Base-by-base conservation (phyloP, 192 early-diverging fungal species). In the Entomortierella parvispora region DNA sequence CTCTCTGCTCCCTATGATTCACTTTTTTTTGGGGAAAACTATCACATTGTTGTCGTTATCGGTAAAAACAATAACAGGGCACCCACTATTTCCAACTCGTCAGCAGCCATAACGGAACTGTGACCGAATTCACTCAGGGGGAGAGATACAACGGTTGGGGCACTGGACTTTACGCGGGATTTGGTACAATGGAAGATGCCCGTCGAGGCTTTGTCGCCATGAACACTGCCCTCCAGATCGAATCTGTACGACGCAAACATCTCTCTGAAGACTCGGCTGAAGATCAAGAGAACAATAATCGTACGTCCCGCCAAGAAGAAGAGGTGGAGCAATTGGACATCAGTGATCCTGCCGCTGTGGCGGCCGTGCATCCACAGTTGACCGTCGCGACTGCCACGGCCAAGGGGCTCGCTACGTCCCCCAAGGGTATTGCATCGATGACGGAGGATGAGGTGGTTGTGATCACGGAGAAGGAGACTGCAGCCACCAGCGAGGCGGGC, bases 41-140 rank as follows among this genome's bases (percentile, higher is more conserved):
- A 9, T 12, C 5, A 40, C 37, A 9, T 12, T 12, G 5, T 40
- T 40, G 37, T 40, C 37, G 37, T 40, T 12, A 5, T 12, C 12
- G 5, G 37, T 11, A 63, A 34, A 48, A 29, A 51, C 11, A 20
- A 17, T 42, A 43, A 43, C 28, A 76, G 71, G 52, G 58, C 23
- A 76, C 71, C 11, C 71, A 76, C 15, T 76, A 67, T 26, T 76
- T 76, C 53, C 62, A 76, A 51, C 15, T 76, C 12, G 50, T 52
- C 17, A 60, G 57, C 32, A 57, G 11, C 0, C 57, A 67, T 2
- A 29, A 37, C 17, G 71, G 65, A 14, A 53, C 49, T 4, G 46
- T 25, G 3, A 76, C 71, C 6, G 71, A 67, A 25, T 67, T 76
- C 31, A 76, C 62, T 6, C 71, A 76, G 53, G 71, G 69, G 14